A percentile compares a stretch with the other conserved stretches of the same genome.
Evolutionary conservation across 306 rosid genomes (phyloP).

Genomic region (Acacia melanoxylon): DNA sequence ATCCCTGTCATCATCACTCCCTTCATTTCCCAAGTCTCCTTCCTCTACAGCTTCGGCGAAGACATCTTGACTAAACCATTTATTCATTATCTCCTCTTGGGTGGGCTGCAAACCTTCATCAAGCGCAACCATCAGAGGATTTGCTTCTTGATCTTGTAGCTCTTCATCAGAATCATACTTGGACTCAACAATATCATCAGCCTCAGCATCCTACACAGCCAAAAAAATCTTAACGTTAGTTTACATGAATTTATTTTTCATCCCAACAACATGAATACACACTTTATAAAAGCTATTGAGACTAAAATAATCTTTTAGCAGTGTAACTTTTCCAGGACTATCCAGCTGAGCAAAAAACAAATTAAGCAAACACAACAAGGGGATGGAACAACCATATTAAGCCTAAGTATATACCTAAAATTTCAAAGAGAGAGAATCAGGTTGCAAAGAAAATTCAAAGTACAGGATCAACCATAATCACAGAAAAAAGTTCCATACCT

Average conservation of each 20-base stretch:
- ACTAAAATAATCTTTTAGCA: background rate
- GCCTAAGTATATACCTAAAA: background rate
- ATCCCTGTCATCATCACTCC: conserved; percentile 71
- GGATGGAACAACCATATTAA: background rate
- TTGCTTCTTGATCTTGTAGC: conserved; percentile 59
- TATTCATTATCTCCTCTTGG: conserved; percentile 69
- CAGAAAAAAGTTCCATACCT: conserved; percentile 48
- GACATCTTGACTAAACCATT: conserved; percentile 89
- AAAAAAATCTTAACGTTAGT: conserved; percentile 18
- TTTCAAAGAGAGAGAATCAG: background rate
- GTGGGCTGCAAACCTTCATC: conserved; percentile 68
- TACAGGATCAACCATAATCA: background rate
- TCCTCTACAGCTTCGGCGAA: conserved; percentile 82
- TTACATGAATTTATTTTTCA: background rate
- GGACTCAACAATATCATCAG: conserved; percentile 46
- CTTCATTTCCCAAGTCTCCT: conserved; percentile 57
- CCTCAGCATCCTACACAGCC: conserved; percentile 60
- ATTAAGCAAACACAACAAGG: background rate
- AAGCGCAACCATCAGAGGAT: conserved; percentile 83
- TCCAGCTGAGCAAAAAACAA: background rate
- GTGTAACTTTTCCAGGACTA: background rate
- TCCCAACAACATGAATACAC: background rate
- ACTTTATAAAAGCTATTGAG: conserved; percentile 4
- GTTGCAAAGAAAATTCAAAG: background rate
- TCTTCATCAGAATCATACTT: conserved; percentile 78